Percentiles rank a stretch among this genome's conserved stretches.
Evolutionary conservation across 208 protist genomes (phyloP).

Genomic region (Leishmania tarentolae): DNA sequence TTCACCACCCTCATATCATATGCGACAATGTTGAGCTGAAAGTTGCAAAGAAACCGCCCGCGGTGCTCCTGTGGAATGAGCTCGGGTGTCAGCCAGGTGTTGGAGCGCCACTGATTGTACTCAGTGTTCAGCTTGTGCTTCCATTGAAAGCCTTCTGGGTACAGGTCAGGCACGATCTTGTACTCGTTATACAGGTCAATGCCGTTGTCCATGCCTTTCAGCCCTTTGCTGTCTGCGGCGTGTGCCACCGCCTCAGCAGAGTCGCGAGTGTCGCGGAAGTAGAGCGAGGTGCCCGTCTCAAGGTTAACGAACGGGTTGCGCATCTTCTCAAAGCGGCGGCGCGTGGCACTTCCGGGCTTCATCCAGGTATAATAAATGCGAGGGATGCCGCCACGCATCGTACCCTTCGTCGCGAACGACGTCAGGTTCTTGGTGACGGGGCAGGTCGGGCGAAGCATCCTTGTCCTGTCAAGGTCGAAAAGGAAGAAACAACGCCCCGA

Average conservation of each 20-base stretch:
- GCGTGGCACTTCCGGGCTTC: constrained; percentile 89
- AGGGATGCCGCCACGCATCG: constrained; percentile 90
- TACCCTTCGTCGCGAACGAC: constrained; percentile 89
- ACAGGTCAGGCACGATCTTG: constrained; percentile 92
- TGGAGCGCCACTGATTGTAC: constrained; percentile 95
- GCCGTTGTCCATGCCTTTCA: constrained; percentile 93
- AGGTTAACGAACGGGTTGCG: constrained; percentile 93
- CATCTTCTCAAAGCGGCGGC: constrained; percentile 93
- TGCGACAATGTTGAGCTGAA: constrained; percentile 92
- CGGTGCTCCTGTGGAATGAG: constrained; percentile 93
- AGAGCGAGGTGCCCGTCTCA: constrained; percentile 91
- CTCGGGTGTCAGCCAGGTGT: constrained; percentile 93
- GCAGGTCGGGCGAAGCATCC: constrained; percentile 57
- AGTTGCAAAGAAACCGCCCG: constrained; percentile 93
- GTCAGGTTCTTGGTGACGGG: constrained; percentile 76
- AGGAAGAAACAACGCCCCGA: not conserved
- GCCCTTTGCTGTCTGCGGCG: constrained; percentile 86
- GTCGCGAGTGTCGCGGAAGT: constrained; percentile 91
- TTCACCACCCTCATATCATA: constrained; percentile 94
- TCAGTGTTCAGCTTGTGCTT: constrained; percentile 94
- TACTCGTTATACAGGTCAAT: constrained; percentile 94
- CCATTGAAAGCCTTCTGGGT: constrained; percentile 93
- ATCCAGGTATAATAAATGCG: constrained; percentile 95
- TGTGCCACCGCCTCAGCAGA: constrained; percentile 87
- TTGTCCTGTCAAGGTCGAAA: not conserved